phyloP scores from a whole-genome alignment of 2,329 filamentous ascomycete genomes.

The Penicillium psychrosexuale region DNA sequence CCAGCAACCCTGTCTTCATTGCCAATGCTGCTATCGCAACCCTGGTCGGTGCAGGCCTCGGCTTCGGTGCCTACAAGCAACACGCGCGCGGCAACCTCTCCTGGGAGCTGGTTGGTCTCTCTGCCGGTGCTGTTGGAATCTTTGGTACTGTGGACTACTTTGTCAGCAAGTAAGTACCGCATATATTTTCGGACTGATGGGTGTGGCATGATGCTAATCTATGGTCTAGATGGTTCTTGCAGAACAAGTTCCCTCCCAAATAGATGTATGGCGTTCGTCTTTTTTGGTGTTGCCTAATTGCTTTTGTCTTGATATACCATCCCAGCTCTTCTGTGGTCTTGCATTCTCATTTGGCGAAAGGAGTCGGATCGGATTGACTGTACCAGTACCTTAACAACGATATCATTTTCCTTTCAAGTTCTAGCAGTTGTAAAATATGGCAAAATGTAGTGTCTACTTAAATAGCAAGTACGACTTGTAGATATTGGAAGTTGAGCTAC shows the following conservation, averaged over 20 bases:
- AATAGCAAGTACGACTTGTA: not conserved
- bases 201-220: constrained; percentile 10
- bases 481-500: not conserved
- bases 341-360: constrained; percentile 16
- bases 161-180: constrained; percentile 46
- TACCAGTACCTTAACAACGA: constrained; percentile 11
- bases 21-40: constrained; percentile 46
- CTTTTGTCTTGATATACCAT: constrained; percentile 26
- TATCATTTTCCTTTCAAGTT: constrained; percentile 13
- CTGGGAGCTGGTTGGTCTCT: constrained; percentile 45
- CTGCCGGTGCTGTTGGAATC: constrained; percentile 44
- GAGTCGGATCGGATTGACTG: constrained; percentile 13
- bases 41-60: constrained; percentile 42
- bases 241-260: constrained; percentile 52
- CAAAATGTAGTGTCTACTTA: not conserved
- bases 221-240: constrained; percentile 46
- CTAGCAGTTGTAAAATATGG: not conserved
- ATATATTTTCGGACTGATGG: not conserved
- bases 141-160: constrained; percentile 48
- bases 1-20: constrained; percentile 47
- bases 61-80: constrained; percentile 49
- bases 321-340: constrained; percentile 22
- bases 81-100: constrained; percentile 46
- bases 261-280: constrained; percentile 22
- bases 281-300: constrained; percentile 4